Evolutionary conservation across 2,329 filamentous ascomycete genomes (phyloP).

Genomic region (Ceratocystis variospora): DNA sequence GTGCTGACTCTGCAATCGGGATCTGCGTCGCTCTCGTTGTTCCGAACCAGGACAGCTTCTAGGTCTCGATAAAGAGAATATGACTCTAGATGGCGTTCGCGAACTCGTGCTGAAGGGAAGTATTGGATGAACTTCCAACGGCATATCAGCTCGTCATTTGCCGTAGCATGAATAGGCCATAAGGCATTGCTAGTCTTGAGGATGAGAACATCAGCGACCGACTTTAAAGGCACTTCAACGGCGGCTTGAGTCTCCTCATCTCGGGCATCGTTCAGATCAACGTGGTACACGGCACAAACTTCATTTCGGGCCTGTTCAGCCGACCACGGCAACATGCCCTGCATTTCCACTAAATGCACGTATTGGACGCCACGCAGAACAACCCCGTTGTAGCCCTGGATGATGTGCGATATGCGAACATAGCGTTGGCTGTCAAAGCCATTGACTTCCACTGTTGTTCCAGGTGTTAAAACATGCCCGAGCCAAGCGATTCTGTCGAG

Average conservation of each 20-base stretch:
- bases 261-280: constrained; percentile 28
- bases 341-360: constrained; percentile 26
- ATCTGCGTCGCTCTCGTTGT: constrained; percentile 26
- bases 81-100: constrained; percentile 16
- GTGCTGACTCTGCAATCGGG: constrained; percentile 25
- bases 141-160: constrained; percentile 33
- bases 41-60: constrained; percentile 26
- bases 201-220: constrained; percentile 30
- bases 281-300: constrained; percentile 31
- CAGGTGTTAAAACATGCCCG: not conserved
- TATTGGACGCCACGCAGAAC: constrained; percentile 30
- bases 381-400: constrained; percentile 22
- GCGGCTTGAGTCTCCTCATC: constrained; percentile 27
- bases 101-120: constrained; percentile 21
- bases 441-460: constrained; percentile 14
- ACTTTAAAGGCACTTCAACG: constrained; percentile 30
- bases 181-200: constrained; percentile 43
- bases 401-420: constrained; percentile 29
- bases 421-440: constrained; percentile 17
- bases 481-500: not conserved
- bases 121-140: constrained; percentile 35
- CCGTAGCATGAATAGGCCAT: constrained; percentile 30
- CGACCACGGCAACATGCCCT: constrained; percentile 27
- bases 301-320: constrained; percentile 29
- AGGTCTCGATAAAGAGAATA: constrained; percentile 25